A percentile compares a stretch with the other conserved stretches of the same genome.
Conservation (phyloP, 2,329 filamentous ascomycete genomes). For the Aschersonia sp. region DNA sequence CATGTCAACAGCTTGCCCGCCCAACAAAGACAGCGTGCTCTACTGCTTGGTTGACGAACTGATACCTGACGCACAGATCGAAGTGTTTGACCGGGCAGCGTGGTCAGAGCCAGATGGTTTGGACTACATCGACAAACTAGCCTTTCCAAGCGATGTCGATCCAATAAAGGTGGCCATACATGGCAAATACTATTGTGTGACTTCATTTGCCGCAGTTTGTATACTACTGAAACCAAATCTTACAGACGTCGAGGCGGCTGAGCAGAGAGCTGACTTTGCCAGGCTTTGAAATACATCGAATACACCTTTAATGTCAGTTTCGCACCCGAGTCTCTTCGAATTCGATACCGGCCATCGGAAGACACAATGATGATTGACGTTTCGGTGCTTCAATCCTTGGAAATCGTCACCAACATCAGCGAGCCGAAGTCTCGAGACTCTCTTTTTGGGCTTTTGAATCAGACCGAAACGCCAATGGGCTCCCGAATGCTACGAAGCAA, state of each 20-base stretch:
- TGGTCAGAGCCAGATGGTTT: conserved; percentile 72
- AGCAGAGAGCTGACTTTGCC: background rate
- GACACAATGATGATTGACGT: conserved; percentile 94
- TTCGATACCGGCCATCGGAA: conserved; percentile 77
- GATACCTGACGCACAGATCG: conserved; percentile 15
- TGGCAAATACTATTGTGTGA: conserved; percentile 77
- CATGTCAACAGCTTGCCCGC: conserved; percentile 50
- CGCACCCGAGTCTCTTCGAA: conserved; percentile 31
- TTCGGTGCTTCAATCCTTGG: conserved; percentile 71
- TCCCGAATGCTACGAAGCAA: conserved; percentile 68
- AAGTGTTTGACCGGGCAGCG: conserved; percentile 55
- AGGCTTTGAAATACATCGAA: conserved; percentile 75
- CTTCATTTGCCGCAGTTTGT: conserved; percentile 71
- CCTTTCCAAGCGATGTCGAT: conserved; percentile 66
- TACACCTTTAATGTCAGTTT: conserved; percentile 49
- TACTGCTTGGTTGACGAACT: conserved; percentile 56
- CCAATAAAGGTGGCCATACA: conserved; percentile 64
- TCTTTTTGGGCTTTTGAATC: conserved; percentile 72
- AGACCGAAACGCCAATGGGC: conserved; percentile 82
- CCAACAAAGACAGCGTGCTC: conserved; percentile 57
- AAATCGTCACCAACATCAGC: conserved; percentile 78
- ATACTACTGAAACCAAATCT: background rate
- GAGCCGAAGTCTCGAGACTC: conserved; percentile 66
- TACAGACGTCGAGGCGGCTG: background rate
- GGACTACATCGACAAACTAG: conserved; percentile 65